These are phyloP conservation scores for Scheffersomyces stipitis DNA, from an alignment of 805 yeast species.

Conservation along the genomic window DNA sequence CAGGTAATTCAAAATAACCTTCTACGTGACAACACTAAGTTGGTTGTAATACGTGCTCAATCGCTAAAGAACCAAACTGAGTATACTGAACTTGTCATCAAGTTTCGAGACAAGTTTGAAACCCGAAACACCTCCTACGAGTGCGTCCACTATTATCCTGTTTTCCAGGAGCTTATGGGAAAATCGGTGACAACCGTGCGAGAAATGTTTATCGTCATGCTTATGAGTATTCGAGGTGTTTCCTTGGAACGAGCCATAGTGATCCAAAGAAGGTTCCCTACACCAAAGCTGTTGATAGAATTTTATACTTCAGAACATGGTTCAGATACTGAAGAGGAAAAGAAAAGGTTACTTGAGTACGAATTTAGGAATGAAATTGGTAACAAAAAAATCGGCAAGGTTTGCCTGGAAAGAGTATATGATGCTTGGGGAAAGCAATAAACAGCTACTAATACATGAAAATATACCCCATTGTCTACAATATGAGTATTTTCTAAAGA, in stretches of 20 bases:
- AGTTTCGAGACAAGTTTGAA: slow-evolving; percentile 48
- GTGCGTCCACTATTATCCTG: slow-evolving; percentile 33
- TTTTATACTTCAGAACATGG: slow-evolving; percentile 37
- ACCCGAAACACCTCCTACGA: slow-evolving; percentile 24
- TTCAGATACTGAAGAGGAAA: slow-evolving; percentile 21
- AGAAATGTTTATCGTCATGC: slow-evolving; percentile 72
- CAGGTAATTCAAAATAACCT: slow-evolving; percentile 42
- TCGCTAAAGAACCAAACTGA: slow-evolving; percentile 51
- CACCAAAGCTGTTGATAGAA: slow-evolving; percentile 62
- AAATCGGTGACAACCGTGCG: slow-evolving; percentile 72
- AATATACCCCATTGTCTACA: too few species aligned
- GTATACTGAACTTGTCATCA: slow-evolving; percentile 40
- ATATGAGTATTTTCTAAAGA: too few species aligned
- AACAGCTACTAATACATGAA: too few species aligned
- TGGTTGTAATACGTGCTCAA: slow-evolving; percentile 53
- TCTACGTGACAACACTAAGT: slow-evolving; percentile 16
- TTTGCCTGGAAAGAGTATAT: slow-evolving; percentile 50
- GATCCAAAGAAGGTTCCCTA: slow-evolving; percentile 68
- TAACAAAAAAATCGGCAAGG: slow-evolving; percentile 51
- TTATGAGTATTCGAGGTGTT: slow-evolving; percentile 79
- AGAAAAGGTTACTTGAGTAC: slow-evolving; percentile 26
- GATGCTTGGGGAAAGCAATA: slow-evolving; percentile 53
- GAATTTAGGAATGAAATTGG: slow-evolving; percentile 46
- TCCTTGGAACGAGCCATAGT: slow-evolving; percentile 81
- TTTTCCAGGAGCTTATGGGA: slow-evolving; percentile 65